phyloP scores from a whole-genome alignment of 495 filamentous ascomycete species.

The Neohortaea acidophila region DNA sequence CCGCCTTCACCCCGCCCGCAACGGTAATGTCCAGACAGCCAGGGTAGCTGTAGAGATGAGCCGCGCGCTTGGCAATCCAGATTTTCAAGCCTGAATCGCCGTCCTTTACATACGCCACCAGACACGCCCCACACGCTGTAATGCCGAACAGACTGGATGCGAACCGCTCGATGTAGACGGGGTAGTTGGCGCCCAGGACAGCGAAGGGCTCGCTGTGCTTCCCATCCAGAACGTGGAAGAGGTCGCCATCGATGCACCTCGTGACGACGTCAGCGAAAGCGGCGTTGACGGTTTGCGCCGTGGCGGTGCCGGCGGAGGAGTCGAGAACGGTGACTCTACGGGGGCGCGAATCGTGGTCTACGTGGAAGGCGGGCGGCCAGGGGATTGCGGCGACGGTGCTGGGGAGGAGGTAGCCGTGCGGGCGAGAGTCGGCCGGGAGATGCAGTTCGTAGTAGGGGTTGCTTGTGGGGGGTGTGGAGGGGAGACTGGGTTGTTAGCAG shows the following conservation, averaged over 20 bases:
- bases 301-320: slow-evolving; percentile 17
- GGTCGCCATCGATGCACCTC: slow-evolving; percentile 22
- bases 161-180: slow-evolving; percentile 34
- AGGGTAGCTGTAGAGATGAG: slow-evolving; percentile 35
- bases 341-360: slow-evolving; percentile 21
- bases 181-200: slow-evolving; percentile 29
- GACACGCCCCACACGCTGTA: slow-evolving; percentile 33
- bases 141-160: slow-evolving; percentile 38
- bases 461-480: too few relatives aligned
- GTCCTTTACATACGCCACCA: slow-evolving; percentile 32
- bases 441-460: slow-evolving; percentile 6
- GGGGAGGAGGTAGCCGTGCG: slow-evolving; percentile 32
- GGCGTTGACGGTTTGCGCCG: slow-evolving; percentile 12
- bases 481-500: too few relatives aligned
- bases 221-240: slow-evolving; percentile 28
- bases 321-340: slow-evolving; percentile 27
- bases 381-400: slow-evolving; percentile 32
- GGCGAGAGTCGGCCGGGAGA: slow-evolving; percentile 13
- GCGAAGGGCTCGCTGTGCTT: slow-evolving; percentile 35
- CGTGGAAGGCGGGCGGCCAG: slow-evolving; percentile 28
- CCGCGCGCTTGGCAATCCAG: slow-evolving; percentile 38
- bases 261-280: slow-evolving; percentile 29
- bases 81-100: slow-evolving; percentile 24
- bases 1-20: slow-evolving; percentile 36
- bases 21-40: slow-evolving; percentile 41